Conservation (phyloP, 2,329 filamentous ascomycete species). For the Pseudogymnoascus sp. region DNA sequence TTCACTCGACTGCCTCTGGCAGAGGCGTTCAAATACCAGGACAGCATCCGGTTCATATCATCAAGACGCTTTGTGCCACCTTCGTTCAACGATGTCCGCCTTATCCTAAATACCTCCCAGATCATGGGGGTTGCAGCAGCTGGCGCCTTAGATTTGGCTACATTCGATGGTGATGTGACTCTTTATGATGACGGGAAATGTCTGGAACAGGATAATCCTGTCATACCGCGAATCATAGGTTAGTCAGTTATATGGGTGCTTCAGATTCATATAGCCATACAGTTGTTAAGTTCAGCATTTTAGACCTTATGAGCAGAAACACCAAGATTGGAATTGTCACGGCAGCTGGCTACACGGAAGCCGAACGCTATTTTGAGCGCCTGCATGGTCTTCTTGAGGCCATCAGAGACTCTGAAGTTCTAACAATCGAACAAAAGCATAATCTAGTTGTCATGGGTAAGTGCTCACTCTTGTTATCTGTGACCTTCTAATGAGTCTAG, state of each 20-base stretch:
- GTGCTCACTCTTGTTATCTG: conserved; percentile 11
- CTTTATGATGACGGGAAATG: conserved; percentile 85
- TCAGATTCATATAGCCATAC: conserved; percentile 2
- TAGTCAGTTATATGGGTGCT: conserved; percentile 18
- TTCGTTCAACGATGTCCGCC: conserved; percentile 90
- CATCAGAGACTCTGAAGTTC: conserved; percentile 48
- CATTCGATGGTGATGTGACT: conserved; percentile 96
- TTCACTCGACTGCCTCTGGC: conserved; percentile 82
- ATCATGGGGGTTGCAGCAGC: conserved; percentile 76
- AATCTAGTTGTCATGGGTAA: conserved; percentile 75
- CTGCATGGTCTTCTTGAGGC: conserved; percentile 81
- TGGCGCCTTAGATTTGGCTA: conserved; percentile 72
- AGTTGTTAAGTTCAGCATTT: conserved; percentile 34
- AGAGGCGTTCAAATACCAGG: conserved; percentile 86
- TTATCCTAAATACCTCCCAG: conserved; percentile 91
- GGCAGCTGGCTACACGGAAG: conserved; percentile 87
- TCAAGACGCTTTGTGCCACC: conserved; percentile 87
- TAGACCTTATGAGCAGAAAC: conserved; percentile 64
- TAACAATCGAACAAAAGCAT: conserved; percentile 60
- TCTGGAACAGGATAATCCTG: conserved; percentile 64
- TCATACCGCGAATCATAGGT: conserved; percentile 57
- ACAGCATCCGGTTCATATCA: conserved; percentile 76
- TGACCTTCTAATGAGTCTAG: conserved; percentile 16
- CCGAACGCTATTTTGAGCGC: conserved; percentile 75
- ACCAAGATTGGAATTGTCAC: conserved; percentile 93